Base-by-base conservation (phyloP, 2,329 filamentous ascomycete genomes). In the Didymella lethalis region DNA sequence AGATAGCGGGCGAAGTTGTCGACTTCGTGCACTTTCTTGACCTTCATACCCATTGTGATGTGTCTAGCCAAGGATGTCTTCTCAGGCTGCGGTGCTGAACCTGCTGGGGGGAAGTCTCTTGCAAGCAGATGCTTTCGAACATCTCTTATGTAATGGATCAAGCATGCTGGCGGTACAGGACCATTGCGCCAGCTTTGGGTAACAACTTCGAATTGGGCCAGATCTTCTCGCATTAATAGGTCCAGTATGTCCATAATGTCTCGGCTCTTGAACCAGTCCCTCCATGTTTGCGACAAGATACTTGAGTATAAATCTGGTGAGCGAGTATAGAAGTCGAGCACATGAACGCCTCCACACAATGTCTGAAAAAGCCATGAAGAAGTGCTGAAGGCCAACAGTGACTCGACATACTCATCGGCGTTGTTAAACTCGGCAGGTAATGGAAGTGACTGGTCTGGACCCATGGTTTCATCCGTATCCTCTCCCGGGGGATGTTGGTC, bases 1-100 rank as follows among this genome's bases (percentile, higher is more conserved):
- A 98, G 86, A 69, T 94, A 98, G 63, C 86, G 85, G n/a, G 94
- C 90, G 72, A 98, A 97, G 72, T 95, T 88, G 59, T 88, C 86
- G 31, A 98, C 95, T 79, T 99, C 95, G 72, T 99, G 95, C 1
- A 92, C 84, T 78, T 99, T 99, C 77, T 99, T 99, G 18, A 90
- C 86, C 63, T 92, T 96, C 95, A 99, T 99, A 4, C 95, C 95
- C 14, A 96, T 85, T 0, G 91, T 86, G 16, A 97, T 86, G 66
- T 89, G 85, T 48, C 87, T 85, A 2, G 92, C 87, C 23, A 96
- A 75, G 65, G 83, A 82, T 5, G 85, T 82, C 54, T 85, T 78
- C 55, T 82, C 81, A 8, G 65, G 57, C 46, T 62, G 53, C 18
- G 63, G 32, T 10, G 45, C 59, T 16, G 70, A 70, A 23, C 67